A percentile compares a stretch with the other conserved stretches of the same genome.
Evolutionary conservation across 2,329 filamentous ascomycete species (phyloP).

Genomic region (Gremmenia infestans): DNA sequence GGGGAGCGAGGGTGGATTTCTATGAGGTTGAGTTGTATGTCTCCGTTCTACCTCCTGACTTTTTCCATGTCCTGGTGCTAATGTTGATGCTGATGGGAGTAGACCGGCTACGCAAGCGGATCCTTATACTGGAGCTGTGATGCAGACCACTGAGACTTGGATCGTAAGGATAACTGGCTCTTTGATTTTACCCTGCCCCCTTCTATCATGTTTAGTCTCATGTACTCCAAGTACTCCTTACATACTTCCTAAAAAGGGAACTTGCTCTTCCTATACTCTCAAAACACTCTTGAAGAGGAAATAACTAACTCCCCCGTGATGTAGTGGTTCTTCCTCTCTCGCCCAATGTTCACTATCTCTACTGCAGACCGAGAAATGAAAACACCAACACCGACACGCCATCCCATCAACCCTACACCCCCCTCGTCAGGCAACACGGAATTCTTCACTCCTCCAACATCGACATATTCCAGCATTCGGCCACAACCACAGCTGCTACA

Average conservation of each 20-base stretch:
- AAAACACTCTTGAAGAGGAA: too few species aligned
- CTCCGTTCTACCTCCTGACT: background rate
- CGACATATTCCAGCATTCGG: background rate
- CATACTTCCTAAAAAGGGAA: too few species aligned
- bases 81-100: background rate
- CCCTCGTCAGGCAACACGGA: background rate
- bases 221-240: too few species aligned
- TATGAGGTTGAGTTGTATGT: slow-evolving; percentile 29
- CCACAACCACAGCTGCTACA: background rate
- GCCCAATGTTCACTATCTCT: slow-evolving; percentile 1
- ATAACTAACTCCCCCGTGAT: too few species aligned
- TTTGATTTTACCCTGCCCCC: too few species aligned
- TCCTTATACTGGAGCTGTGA: slow-evolving; percentile 1
- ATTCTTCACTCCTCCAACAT: background rate
- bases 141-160: slow-evolving; percentile 17
- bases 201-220: too few species aligned
- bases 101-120: slow-evolving; percentile 11
- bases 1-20: slow-evolving; percentile 12
- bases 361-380: too few species aligned
- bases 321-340: slow-evolving; percentile 24
- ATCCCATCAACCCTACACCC: slow-evolving; percentile 11
- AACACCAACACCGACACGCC: background rate
- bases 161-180: too few species aligned
- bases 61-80: background rate
- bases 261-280: too few species aligned